Percentiles rank a stretch among this genome's conserved stretches.
phyloP scores from a whole-genome alignment of 1,284 basidiomycete genomes.

The Agroathelia rolfsii region DNA sequence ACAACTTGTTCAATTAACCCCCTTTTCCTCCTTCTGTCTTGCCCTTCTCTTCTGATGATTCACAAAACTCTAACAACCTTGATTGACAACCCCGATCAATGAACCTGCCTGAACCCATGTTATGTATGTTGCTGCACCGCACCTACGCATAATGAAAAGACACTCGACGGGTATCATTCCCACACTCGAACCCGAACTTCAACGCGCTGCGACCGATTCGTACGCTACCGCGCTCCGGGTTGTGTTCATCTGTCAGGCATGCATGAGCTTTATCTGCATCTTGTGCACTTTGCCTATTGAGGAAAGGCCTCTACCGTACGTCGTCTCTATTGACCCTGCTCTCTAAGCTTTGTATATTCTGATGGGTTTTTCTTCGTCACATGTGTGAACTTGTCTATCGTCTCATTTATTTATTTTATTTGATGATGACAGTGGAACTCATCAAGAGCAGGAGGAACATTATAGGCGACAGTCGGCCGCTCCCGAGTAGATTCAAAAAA shows the following conservation, averaged over 20 bases:
- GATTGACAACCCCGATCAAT: no score
- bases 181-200: conserved; percentile 49
- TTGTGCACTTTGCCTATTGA: conserved; percentile 60
- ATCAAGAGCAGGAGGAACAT: conserved; percentile 49
- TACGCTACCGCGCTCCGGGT: conserved; percentile 78
- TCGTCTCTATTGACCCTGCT: conserved; percentile 13
- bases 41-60: neutral
- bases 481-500: no score
- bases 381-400: no score
- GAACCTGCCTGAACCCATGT: no score
- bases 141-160: no score
- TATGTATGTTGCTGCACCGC: no score
- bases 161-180: conserved; percentile 78
- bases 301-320: conserved; percentile 66
- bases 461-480: conserved; percentile 28
- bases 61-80: conserved; percentile 1
- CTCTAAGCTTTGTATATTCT: conserved; percentile 12
- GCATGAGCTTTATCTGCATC: conserved; percentile 52
- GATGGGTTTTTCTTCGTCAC: conserved; percentile 1
- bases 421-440: conserved; percentile 40
- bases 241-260: conserved; percentile 77
- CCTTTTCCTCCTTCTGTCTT: neutral
- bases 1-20: no score
- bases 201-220: conserved; percentile 66
- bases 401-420: no score